Conservation (phyloP, 495 filamentous ascomycete species). For the Clavariopsis aquatica region DNA sequence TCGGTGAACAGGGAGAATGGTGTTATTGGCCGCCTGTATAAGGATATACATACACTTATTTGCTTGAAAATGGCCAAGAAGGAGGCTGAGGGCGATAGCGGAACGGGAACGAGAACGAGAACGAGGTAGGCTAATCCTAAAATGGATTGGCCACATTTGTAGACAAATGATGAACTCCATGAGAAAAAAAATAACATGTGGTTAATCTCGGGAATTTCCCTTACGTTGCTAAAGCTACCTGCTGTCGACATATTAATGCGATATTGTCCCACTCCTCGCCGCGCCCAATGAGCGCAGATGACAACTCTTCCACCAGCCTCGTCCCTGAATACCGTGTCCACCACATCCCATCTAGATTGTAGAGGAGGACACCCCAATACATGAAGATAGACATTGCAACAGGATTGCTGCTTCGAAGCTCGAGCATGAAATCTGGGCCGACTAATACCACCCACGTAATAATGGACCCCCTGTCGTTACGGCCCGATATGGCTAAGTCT, state of each 20-base stretch:
- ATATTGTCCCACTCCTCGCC: neutral
- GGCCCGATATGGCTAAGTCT: neutral
- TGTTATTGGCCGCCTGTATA: no score
- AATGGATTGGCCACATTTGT: neutral
- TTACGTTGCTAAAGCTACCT: neutral
- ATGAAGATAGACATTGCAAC: slow-evolving; percentile 5
- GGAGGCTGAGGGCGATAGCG: neutral
- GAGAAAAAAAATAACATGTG: neutral
- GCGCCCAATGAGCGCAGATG: neutral
- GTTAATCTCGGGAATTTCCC: neutral
- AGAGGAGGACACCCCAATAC: slow-evolving; percentile 6
- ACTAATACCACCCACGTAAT: neutral
- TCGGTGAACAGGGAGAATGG: neutral
- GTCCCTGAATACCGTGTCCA: slow-evolving; percentile 9
- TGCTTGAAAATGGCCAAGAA: no score
- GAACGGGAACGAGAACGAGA: slow-evolving; percentile 13
- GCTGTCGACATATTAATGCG: neutral
- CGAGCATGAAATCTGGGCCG: slow-evolving; percentile 3
- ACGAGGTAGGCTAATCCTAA: slow-evolving; percentile 11
- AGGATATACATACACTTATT: no score
- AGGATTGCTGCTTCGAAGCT: neutral
- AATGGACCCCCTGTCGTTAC: neutral
- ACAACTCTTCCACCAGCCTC: slow-evolving; percentile 6
- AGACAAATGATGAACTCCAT: neutral
- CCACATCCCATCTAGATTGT: neutral